Percentiles rank a stretch among this genome's conserved stretches.
Conservation (phyloP, 2,329 filamentous ascomycete species). For the Davidsoniella eucalypti region DNA sequence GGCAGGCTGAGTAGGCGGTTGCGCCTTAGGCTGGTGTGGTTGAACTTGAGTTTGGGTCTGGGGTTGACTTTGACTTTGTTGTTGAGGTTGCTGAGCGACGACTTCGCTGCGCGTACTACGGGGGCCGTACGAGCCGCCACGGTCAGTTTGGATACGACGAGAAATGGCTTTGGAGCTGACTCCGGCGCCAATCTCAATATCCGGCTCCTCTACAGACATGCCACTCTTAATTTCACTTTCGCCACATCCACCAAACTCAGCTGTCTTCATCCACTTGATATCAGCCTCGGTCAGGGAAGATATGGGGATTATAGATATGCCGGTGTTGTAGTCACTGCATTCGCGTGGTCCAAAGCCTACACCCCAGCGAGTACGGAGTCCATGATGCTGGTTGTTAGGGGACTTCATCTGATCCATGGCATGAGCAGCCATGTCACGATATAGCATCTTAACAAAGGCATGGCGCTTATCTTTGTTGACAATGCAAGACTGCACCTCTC, state of each 20-base stretch:
- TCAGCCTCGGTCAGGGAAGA: conserved; percentile 87
- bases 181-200: conserved; percentile 95
- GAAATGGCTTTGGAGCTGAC: conserved; percentile 84
- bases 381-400: conserved; percentile 46
- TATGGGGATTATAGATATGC: conserved; percentile 86
- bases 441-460: conserved; percentile 98
- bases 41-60: conserved; percentile 2
- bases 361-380: conserved; percentile 84
- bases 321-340: conserved; percentile 88
- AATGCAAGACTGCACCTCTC: conserved; percentile 89
- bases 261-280: conserved; percentile 90
- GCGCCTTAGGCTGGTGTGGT: conserved; percentile 2
- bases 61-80: not conserved
- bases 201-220: conserved; percentile 87
- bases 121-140: conserved; percentile 46
- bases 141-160: conserved; percentile 52
- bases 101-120: conserved; percentile 37
- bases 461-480: conserved; percentile 97
- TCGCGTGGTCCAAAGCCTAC: conserved; percentile 94
- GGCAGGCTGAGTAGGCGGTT: conserved; percentile 3
- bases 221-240: conserved; percentile 65
- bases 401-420: conserved; percentile 77
- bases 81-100: not conserved
- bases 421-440: conserved; percentile 62
- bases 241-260: conserved; percentile 83